Evolutionary conservation across 306 rosid genomes (phyloP).

Genomic region (Quercus cerris): DNA sequence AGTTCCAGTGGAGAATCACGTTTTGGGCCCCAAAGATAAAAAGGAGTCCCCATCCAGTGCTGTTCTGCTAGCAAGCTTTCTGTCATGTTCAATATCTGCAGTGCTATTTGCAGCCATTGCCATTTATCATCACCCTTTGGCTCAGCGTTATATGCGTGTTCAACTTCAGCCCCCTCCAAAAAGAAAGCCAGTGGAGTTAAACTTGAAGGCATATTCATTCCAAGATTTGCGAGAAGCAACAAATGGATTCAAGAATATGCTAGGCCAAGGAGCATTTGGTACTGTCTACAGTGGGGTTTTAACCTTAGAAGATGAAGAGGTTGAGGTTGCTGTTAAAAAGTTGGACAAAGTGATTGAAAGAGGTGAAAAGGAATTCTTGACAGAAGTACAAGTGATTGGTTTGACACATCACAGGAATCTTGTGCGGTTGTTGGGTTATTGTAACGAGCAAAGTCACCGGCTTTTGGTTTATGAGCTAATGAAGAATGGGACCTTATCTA

Average conservation of each 20-base stretch:
- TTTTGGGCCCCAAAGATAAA: background rate
- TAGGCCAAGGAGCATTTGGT: slow-evolving; percentile 32
- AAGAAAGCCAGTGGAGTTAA: slow-evolving; percentile 27
- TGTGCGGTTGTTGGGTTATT: slow-evolving; percentile 27
- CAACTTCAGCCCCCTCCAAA: background rate
- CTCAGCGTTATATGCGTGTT: background rate
- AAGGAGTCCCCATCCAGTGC: slow-evolving; percentile 3
- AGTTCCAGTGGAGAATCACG: slow-evolving; percentile 5
- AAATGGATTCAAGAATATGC: slow-evolving; percentile 21
- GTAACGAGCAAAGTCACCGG: slow-evolving; percentile 22
- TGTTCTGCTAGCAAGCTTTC: slow-evolving; percentile 10
- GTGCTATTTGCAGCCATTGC: slow-evolving; percentile 16
- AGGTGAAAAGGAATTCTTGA: slow-evolving; percentile 32
- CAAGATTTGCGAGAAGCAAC: slow-evolving; percentile 34
- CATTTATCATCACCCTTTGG: slow-evolving; percentile 23
- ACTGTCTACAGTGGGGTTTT: slow-evolving; percentile 23
- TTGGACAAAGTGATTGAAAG: slow-evolving; percentile 13
- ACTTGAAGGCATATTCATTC: slow-evolving; percentile 31
- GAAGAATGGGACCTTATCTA: slow-evolving; percentile 24
- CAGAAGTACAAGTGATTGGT: slow-evolving; percentile 38
- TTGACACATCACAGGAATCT: slow-evolving; percentile 33
- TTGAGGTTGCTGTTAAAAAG: slow-evolving; percentile 34
- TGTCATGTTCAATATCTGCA: slow-evolving; percentile 21
- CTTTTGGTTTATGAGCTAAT: slow-evolving; percentile 37
- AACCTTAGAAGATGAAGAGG: slow-evolving; percentile 24